Base-by-base conservation (phyloP, 352 stramenopile genomes). In the Elongisporangium anandrum region DNA sequence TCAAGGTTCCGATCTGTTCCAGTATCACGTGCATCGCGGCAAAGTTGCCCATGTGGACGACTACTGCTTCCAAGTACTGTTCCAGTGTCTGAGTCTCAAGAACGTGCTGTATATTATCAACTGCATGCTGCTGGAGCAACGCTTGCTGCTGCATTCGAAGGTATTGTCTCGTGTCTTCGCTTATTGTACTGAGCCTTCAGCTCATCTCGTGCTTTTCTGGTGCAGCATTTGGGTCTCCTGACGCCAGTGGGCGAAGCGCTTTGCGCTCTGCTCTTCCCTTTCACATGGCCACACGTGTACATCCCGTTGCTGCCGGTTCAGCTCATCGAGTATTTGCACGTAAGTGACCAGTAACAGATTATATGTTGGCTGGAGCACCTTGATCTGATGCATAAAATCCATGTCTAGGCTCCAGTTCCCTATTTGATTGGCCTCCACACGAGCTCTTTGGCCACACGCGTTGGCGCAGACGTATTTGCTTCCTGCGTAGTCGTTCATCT, bases 391-490 rank as follows among this genome's bases (percentile, higher is more conserved):
- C 21, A 17, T 34, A 26, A 1, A 6, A 17, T 59, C 50, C 22
- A 20, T 39, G 21, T 0, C 21, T 59, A 94, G 68, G 88, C 88
- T 4, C 88, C 88, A 10, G 75, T 94, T 20, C 80, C 88, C 16
- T 95, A 95, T 56, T 73, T 96, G 39, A 91, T 96, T 60, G 88
- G 88, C 2, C 50, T 95, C 4, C 88, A 95, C 53, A 95, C 84
- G 5, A 91, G 86, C 61, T 90, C 84, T 0, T 73, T 94, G 22
- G 75, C 85, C 52, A 92, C 81, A 21, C 79, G 73, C 2, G 75
- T 86, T 16, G 84, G 79, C 22, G 73, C 80, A 15, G 84, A 95
- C 57, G 81, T 84, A 45, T 91, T 95, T 64, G 73, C 81, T 0
- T 92, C 84, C 0, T 95, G 82, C 51, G 82, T 94, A 12, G 79